Base-by-base conservation (phyloP, 257 asterid genomes). In the Eucommia ulmoides region DNA sequence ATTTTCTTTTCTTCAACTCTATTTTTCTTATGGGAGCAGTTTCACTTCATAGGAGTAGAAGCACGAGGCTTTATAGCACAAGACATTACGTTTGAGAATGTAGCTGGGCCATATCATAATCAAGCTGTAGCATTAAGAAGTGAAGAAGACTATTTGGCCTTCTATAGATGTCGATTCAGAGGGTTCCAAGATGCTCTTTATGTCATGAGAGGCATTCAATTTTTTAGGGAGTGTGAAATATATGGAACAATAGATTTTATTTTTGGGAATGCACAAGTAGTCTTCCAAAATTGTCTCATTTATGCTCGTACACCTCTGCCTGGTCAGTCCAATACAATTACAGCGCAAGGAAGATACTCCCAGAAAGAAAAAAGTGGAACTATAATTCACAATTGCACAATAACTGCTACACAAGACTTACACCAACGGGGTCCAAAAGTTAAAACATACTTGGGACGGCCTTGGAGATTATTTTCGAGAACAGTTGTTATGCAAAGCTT, bases 81-180 rank as follows among this genome's bases (percentile, higher is more conserved):
- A 0, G 98, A 77, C 75, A 64, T 89, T 46, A 66, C 79, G 0
- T 61, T 89, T 56, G 84, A 78, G 69, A 89, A 89, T 75, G 53
- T 83, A 11, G 98, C 96, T 0, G 96, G 98, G 9, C 83, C 92
- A 1, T 58, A 62, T 59, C 82, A 83, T 68, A 68, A 75, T 60
- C 98, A 89, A 54, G 98, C 98, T 0, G 98, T 77, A 0, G 96
- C 98, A 51, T 84, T 89, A 3, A 88, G 96, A 1, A 51, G 82
- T 22, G 83, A 65, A 18, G 88, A 93, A 0, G 94, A 89, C 65
- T 45, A 76, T 0, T 66, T 83, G 0, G 96, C 94, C 1, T 51
- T 85, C 3, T 85, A 82, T 53, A 41, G 77, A 11, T 82, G 98
- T 81, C 38, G 60, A 46, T 41, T 89, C 7, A 23, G 45, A 2